Evolutionary conservation across 2,329 filamentous ascomycete genomes (phyloP).

Genomic region (Fusarium mexicanum): DNA sequence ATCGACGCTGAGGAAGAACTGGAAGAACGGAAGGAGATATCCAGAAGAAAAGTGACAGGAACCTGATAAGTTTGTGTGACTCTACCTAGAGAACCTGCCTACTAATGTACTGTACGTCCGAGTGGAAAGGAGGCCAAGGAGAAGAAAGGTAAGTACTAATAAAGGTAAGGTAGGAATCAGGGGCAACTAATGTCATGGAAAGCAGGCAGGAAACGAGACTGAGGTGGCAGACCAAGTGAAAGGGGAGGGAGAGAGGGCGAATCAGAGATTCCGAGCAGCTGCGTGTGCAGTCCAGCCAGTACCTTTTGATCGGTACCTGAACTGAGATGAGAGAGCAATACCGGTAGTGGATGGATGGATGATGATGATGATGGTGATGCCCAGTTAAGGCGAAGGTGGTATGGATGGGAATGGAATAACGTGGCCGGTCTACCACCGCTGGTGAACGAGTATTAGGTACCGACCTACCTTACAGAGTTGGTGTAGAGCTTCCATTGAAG

Average conservation of each 20-base stretch:
- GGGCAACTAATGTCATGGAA: slow-evolving; percentile 19
- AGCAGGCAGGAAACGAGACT: slow-evolving; percentile 12
- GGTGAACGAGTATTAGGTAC: neutral
- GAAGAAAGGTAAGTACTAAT: neutral
- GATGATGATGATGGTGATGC: slow-evolving; percentile 5
- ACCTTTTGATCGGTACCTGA: slow-evolving; percentile 20
- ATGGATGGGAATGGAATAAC: slow-evolving; percentile 24
- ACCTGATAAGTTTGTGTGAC: neutral
- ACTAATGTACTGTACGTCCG: neutral
- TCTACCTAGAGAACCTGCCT: neutral
- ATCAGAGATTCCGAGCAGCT: neutral
- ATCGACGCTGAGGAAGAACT: slow-evolving; percentile 17
- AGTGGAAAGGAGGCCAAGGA: neutral
- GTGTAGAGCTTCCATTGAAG: slow-evolving; percentile 3
- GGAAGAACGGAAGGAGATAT: slow-evolving; percentile 8
- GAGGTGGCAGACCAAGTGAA: neutral
- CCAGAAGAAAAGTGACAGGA: slow-evolving; percentile 5
- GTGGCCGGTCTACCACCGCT: slow-evolving; percentile 13
- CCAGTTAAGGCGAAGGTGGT: slow-evolving; percentile 6
- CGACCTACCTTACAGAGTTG: slow-evolving; percentile 8
- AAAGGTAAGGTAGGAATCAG: slow-evolving; percentile 30
- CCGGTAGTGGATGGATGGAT: neutral
- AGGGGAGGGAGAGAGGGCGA: slow-evolving; percentile 1
- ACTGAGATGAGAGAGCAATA: slow-evolving; percentile 11
- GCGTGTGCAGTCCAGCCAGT: neutral